phyloP scores from a whole-genome alignment of 2,329 filamentous ascomycete species.

The Calonectria naviculata region DNA sequence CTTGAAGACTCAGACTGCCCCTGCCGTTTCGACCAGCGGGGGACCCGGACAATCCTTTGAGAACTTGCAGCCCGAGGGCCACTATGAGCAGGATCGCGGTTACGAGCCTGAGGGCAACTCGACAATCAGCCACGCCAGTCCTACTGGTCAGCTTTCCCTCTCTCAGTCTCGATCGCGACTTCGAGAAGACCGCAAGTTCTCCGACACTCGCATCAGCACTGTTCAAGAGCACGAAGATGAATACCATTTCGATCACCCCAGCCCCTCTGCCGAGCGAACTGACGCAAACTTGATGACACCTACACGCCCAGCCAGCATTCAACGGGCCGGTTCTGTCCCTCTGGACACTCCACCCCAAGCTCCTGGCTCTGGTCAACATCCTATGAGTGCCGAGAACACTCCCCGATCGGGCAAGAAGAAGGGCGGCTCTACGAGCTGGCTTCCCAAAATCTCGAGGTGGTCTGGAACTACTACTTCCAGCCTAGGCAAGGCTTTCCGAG shows the following conservation, averaged over 20 bases:
- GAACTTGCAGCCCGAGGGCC: conserved; percentile 69
- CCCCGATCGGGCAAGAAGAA: conserved; percentile 85
- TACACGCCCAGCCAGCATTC: conserved; percentile 55
- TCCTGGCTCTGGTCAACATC: conserved; percentile 45
- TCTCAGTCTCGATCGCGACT: conserved; percentile 59
- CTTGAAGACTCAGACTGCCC: conserved; percentile 71
- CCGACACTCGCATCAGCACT: conserved; percentile 88
- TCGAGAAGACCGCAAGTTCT: conserved; percentile 67
- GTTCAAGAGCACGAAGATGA: conserved; percentile 88
- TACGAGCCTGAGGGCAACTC: conserved; percentile 90
- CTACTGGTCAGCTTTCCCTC: conserved; percentile 80
- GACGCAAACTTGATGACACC: conserved; percentile 71
- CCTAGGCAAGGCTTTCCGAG: conserved; percentile 80
- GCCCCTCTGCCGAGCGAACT: conserved; percentile 50
- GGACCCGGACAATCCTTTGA: conserved; percentile 75
- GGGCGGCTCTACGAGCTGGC: conserved; percentile 80
- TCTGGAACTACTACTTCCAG: conserved; percentile 96
- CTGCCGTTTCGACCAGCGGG: conserved; percentile 48
- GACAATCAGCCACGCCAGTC: conserved; percentile 73
- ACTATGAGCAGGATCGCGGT: conserved; percentile 76
- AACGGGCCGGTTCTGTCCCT: conserved; percentile 64
- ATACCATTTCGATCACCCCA: conserved; percentile 64
- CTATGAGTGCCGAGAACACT: conserved; percentile 81
- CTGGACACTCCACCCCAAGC: conserved; percentile 70
- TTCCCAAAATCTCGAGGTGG: conserved; percentile 96